Evolutionary conservation across 441 rosid genomes (phyloP).

Genomic region (Metrosideros polymorpha): DNA sequence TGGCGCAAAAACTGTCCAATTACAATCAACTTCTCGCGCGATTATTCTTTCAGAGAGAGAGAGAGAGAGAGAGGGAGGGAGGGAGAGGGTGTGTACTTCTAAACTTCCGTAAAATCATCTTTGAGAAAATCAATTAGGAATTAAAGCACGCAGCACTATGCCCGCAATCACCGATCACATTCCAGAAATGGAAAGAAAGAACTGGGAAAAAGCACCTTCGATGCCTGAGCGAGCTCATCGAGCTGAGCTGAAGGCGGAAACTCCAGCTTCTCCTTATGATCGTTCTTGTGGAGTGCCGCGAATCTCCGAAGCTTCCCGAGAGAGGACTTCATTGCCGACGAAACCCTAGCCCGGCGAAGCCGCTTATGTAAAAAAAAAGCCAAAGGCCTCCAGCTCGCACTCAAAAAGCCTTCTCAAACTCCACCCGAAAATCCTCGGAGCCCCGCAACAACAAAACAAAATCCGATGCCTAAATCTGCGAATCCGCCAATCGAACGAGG

Average conservation of each 20-base stretch:
- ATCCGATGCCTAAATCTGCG: neutral
- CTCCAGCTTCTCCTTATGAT: constrained; percentile 61
- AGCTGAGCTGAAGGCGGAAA: constrained; percentile 34
- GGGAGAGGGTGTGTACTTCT: neutral
- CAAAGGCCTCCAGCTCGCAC: neutral
- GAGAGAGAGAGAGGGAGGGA: too few species aligned
- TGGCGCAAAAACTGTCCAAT: neutral
- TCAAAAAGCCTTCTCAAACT: neutral
- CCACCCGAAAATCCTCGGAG: neutral
- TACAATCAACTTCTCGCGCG: neutral
- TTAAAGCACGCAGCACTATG: neutral
- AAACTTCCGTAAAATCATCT: neutral
- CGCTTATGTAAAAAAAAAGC: neutral
- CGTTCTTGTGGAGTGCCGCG: constrained; percentile 56
- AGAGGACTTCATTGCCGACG: constrained; percentile 59
- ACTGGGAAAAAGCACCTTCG: constrained; percentile 33
- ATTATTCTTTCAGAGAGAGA: neutral
- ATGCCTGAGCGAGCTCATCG: constrained; percentile 83
- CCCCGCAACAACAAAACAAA: neutral
- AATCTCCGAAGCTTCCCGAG: constrained; percentile 58
- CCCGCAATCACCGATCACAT: neutral
- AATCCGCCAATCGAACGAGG: neutral
- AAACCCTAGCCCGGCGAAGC: constrained; percentile 12
- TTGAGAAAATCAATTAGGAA: neutral
- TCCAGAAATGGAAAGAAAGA: neutral